phyloP scores from a whole-genome alignment of 2,329 filamentous ascomycete genomes.

The Phyllosticta citriasiana region DNA sequence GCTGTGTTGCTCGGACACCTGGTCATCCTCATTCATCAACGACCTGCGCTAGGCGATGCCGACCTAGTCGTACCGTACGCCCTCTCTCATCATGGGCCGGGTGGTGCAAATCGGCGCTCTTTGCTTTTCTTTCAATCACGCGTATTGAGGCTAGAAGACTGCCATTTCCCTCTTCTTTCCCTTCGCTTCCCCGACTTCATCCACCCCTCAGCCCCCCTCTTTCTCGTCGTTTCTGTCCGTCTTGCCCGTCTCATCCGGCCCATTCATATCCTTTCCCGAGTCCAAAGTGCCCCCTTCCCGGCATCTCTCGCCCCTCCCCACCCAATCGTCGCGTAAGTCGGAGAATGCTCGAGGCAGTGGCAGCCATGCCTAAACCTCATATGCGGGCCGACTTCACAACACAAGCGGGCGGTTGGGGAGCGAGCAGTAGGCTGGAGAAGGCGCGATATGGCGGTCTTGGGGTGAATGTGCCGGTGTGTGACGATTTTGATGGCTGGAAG shows the following conservation, averaged over 20 bases:
- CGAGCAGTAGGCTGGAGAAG: background rate
- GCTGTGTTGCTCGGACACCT: background rate
- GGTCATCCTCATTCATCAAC: background rate
- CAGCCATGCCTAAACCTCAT: background rate
- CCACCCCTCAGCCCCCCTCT: background rate
- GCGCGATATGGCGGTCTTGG: background rate
- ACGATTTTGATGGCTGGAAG: background rate
- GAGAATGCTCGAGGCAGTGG: too few relatives aligned
- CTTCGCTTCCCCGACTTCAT: background rate
- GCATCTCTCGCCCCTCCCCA: too few relatives aligned
- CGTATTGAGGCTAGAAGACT: background rate
- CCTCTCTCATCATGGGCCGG: background rate
- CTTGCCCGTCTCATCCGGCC: background rate
- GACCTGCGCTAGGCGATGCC: background rate
- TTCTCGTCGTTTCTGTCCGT: too few relatives aligned
- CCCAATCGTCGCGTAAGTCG: too few relatives aligned
- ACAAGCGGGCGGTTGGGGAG: background rate
- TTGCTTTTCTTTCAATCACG: background rate
- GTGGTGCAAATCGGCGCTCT: background rate
- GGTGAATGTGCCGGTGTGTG: too few relatives aligned
- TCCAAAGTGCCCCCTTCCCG: background rate
- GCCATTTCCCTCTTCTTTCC: background rate
- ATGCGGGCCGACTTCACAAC: background rate
- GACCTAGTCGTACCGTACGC: background rate
- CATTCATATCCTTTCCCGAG: background rate